Evolutionary conservation across 2,329 filamentous ascomycete species (phyloP), one percentile per base, ranked within the genome.

Genomic region (Cladophialophora immunda): DNA sequence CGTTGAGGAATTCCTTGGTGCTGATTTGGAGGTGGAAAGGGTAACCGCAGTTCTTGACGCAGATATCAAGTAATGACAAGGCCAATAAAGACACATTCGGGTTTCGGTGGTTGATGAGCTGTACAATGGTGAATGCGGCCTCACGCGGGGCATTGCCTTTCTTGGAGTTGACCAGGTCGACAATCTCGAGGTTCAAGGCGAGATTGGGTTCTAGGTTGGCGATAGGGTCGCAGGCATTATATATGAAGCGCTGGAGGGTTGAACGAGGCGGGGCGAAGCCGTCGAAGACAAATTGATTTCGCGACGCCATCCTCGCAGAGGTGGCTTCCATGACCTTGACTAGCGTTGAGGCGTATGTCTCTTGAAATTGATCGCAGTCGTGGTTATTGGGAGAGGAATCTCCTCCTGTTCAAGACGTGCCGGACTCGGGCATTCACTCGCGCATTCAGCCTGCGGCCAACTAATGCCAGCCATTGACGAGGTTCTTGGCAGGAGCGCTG

Each of bases 21-120:
- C 92, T 94, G 77, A 99, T 97, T 81, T 99, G 95, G 66, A 99
- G 89, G 77, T 99, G 95, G 80, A 99, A 99, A 0, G 95, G 94
- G 78, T 99, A 99, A 74, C 95, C 95, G 85, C 95, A 99, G 82
- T 99, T 99, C 85, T 99, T 99, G 80, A 98, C 95, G 80, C 95
- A 98, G 70, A 98, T 98, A 79, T 99, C 95, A 77, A 99, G 92
- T 72, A 99, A 88, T 82, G 90, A 75, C 65, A 77, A 58, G 67
- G 95, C 94, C 66, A 98, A 86, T 72, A 99, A 84, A 68, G 94
- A 91, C 73, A 99, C 93, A 79, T 97, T 98, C 68, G 94, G 92
- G 78, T 98, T 99, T 78, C 95, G 92, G 80, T 97, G 93, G 82
- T 99, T 99, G 84, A 98, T 90, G 77, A 94, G 93, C 81, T 91